A percentile compares a stretch with the other conserved stretches of the same genome.
These are phyloP conservation scores for Magnolia sinica DNA, from an alignment of 164 flowering plant species.

Conservation along the genomic window DNA sequence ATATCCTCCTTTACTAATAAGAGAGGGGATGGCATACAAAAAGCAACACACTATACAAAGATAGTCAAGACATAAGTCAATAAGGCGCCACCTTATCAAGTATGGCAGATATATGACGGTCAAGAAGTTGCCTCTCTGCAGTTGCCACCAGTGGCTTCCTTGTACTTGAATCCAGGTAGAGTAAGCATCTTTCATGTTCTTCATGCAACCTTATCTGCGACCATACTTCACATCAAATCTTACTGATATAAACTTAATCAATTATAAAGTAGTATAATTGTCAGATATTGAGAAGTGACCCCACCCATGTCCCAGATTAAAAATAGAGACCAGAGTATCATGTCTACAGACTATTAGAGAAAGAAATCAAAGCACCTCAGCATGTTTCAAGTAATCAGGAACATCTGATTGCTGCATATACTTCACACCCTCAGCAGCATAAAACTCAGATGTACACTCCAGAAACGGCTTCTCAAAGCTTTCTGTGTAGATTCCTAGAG, in stretches of 20 bases:
- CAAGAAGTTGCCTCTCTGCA: constrained; percentile 88
- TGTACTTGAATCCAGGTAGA: constrained; percentile 79
- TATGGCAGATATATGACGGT: constrained; percentile 75
- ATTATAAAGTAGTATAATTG: neutral
- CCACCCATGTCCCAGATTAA: neutral
- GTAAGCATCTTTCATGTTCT: constrained; percentile 90
- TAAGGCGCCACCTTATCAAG: constrained; percentile 70
- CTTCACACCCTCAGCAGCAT: constrained; percentile 95
- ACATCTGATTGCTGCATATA: constrained; percentile 97
- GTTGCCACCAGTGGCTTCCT: constrained; percentile 81
- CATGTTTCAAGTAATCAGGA: constrained; percentile 95
- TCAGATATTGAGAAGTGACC: neutral
- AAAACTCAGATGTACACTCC: constrained; percentile 89
- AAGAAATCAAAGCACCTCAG: constrained; percentile 60
- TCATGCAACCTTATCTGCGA: constrained; percentile 90
- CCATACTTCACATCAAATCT: constrained; percentile 10
- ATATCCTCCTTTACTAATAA: neutral
- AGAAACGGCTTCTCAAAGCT: constrained; percentile 97
- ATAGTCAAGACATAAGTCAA: neutral
- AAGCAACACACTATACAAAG: neutral
- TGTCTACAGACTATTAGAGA: neutral
- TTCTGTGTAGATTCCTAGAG: constrained; percentile 86
- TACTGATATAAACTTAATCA: neutral
- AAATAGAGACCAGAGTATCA: neutral
- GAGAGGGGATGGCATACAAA: neutral